Conservation (phyloP, 2,329 filamentous ascomycete genomes). For the Cryphonectria nitschkei region DNA sequence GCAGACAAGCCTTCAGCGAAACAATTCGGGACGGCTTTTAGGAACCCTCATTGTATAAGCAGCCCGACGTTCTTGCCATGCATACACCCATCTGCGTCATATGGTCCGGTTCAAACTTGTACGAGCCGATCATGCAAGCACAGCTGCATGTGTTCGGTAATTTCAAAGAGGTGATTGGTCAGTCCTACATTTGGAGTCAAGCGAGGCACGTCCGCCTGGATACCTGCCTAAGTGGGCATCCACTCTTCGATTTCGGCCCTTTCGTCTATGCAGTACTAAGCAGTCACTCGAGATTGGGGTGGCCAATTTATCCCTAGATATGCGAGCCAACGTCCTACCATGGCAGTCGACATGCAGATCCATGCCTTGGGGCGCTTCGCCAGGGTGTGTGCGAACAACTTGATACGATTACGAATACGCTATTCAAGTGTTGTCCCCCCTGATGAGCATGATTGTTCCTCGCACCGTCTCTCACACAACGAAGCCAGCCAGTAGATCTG, state of each 20-base stretch:
- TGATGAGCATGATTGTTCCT: neutral
- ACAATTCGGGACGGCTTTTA: neutral
- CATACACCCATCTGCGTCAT: neutral
- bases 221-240: slow-evolving; percentile 9
- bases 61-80: neutral
- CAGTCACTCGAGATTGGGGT: neutral
- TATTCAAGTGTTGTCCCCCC: neutral
- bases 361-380: neutral
- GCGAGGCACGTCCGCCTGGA: neutral
- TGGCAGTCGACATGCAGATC: slow-evolving; percentile 4
- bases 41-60: neutral
- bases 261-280: neutral
- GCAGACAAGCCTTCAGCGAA: neutral
- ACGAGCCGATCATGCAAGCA: neutral
- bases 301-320: neutral
- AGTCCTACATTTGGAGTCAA: neutral
- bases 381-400: neutral
- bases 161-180: neutral
- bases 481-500: neutral
- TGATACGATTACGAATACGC: slow-evolving; percentile 2
- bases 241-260: neutral
- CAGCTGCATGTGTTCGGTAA: neutral
- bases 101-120: neutral
- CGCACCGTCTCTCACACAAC: neutral
- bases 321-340: neutral